Evolutionary conservation across 257 asterid genomes (phyloP), one percentile per base, ranked within the genome.

Genomic region (Lantana camara): DNA sequence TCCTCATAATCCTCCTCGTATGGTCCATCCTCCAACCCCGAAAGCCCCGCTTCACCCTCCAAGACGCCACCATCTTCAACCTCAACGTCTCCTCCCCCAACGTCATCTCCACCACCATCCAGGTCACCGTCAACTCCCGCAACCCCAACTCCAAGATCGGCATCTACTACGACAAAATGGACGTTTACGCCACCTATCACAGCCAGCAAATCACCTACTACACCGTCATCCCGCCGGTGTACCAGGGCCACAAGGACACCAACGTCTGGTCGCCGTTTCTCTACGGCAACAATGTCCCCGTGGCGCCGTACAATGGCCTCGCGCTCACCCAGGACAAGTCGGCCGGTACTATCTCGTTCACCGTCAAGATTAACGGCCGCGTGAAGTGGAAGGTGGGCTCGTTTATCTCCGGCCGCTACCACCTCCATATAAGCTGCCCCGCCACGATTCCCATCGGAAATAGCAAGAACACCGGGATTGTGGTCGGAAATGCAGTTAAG

Each of bases 261-360:
- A 87, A 93, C 72, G 78, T 93, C 0, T 93, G 99, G 99, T 90
- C 97, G 0, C 99, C 99, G 0, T 93, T 90, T 20, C 21, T 93
- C 16, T 75, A 67, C 68, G 99, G 96, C 0, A 76, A 59, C 47
- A 59, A 55, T 73, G 95, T 93, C 21, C 99, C 99, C 0, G 85
- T 93, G 0, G 99, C 99, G 0, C 96, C 99, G 0, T 93, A 79
- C 71, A 85, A 90, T 67, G 95, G 95, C 19, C n/a, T 79, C 2
- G 75, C 85, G 1, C 69, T 93, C 1, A 24, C 57, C 10, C 78
- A 73, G 69, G 97, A 83, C 37, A 76, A 85, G 66, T 10, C 74
- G 1, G 76, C 40, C 63, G 99, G 99, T 1, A 85, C 80, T 15
- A 77, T 90, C 4, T 13, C 59, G 51, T 13, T 93, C 38, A 27